Evolutionary conservation across 2,329 filamentous ascomycete species (phyloP).

Genomic region (Blumeriella jaapii): DNA sequence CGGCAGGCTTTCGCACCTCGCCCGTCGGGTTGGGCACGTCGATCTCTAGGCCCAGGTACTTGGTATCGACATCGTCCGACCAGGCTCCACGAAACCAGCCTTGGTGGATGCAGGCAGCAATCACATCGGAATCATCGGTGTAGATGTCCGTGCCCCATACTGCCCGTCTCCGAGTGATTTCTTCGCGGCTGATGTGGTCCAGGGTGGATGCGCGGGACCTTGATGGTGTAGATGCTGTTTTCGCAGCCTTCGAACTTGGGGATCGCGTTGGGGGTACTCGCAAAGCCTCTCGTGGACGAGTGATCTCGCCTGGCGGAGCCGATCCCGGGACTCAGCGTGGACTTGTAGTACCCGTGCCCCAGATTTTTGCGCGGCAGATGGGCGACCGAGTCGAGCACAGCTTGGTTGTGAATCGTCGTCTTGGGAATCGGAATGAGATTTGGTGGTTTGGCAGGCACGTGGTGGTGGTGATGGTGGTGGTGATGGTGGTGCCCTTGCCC

Average conservation of each 20-base stretch:
- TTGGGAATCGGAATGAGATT: constrained; percentile 47
- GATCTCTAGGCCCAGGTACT: constrained; percentile 48
- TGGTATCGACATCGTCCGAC: constrained; percentile 62
- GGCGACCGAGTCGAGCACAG: constrained; percentile 60
- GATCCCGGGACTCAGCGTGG: constrained; percentile 43
- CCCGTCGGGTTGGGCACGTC: constrained; percentile 22
- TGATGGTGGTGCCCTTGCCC: no score
- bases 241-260: constrained; percentile 61
- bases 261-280: constrained; percentile 32
- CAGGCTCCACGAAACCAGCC: constrained; percentile 90
- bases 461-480: constrained; percentile 35
- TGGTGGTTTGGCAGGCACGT: constrained; percentile 22
- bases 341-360: constrained; percentile 72
- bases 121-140: constrained; percentile 87
- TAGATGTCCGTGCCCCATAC: constrained; percentile 94
- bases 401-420: constrained; percentile 54
- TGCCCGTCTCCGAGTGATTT: constrained; percentile 69
- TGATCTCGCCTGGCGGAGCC: constrained; percentile 32
- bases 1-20: constrained; percentile 13
- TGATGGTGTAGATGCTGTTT: constrained; percentile 84
- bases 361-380: constrained; percentile 66
- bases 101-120: constrained; percentile 85
- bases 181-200: constrained; percentile 56
- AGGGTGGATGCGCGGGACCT: constrained; percentile 75
- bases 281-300: constrained; percentile 29